Evolutionary conservation across 805 yeast genomes (phyloP).

Genomic region (Debaryomyces prosopidis): DNA sequence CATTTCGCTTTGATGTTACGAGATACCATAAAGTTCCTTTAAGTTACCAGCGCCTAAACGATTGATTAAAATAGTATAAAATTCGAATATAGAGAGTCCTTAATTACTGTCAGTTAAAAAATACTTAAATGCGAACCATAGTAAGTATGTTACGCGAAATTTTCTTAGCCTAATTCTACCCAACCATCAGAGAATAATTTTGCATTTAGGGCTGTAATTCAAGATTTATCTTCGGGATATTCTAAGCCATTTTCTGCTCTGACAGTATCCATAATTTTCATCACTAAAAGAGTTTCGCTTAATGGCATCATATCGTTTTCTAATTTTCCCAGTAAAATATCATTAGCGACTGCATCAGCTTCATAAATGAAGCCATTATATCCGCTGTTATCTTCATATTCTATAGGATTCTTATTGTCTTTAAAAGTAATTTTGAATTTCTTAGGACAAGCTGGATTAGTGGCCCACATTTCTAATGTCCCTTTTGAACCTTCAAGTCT

Average conservation of each 20-base stretch:
- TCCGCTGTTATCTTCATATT: constrained; percentile 33
- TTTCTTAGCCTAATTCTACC: no score
- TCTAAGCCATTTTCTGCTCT: constrained; percentile 44
- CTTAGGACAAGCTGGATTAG: constrained; percentile 34
- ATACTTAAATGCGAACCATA: no score
- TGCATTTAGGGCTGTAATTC: not conserved
- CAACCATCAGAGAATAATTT: not conserved
- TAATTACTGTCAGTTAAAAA: no score
- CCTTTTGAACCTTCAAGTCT: constrained; percentile 37
- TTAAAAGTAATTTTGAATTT: constrained; percentile 32
- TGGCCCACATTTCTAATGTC: constrained; percentile 26
- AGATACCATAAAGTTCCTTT: no score
- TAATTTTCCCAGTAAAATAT: constrained; percentile 38
- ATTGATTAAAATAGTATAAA: no score
- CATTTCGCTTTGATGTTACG: no score
- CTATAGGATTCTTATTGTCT: constrained; percentile 24
- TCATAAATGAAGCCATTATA: constrained; percentile 55
- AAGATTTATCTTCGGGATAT: constrained; percentile 39
- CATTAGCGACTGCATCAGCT: constrained; percentile 54
- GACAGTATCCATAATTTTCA: constrained; percentile 49
- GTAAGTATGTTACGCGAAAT: no score
- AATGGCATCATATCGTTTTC: constrained; percentile 40
- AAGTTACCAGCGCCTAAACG: no score
- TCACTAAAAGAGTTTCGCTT: constrained; percentile 47
- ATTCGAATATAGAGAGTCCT: no score